Base-by-base conservation (phyloP, 1,284 basidiomycete species). In the Ceraceosorus guamensis region DNA sequence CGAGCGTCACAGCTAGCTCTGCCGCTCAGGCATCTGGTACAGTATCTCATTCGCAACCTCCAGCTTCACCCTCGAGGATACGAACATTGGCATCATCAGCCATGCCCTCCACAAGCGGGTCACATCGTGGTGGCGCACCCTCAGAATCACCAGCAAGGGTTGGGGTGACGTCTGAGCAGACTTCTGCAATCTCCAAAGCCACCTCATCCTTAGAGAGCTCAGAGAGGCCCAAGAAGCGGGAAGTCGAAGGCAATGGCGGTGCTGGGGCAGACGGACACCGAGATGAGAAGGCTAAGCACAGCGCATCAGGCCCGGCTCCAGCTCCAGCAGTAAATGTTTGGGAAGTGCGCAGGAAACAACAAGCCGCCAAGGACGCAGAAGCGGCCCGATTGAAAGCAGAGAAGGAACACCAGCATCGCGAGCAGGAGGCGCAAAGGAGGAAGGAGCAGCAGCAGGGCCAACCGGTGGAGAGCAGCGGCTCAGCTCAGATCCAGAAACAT, bases 281-380 rank as follows among this genome's bases (percentile, higher is more conserved):
- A 11, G 39, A 11, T 41, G n/a, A 30, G 45, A 46, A 7, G 14
- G 7, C 13, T 2, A 16, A 8, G 14, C 13, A 30, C 2, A 46
- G 45, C 13, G 45, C 16, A 6, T 16, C n/a, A 7, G 13, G 44
- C 30, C 33, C 35, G 5, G 51, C 31, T 52, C 35, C 55, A 45
- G 4, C 43, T 8, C 44, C 47, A 46, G n/a, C n/a, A 24, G 49
- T 66, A 50, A 70, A 70, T 44, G 55, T 70, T 13, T 70, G 67
- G 67, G 67, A 70, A 39, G 62, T 57, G 11, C 50, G 67, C 5
- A 53, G 60, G 44, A 66, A 61, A 56, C 63, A 63, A 46, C 43
- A 67, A 39, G 58, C 63, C 10, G 62, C 66, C 31, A 62, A 60
- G 33, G 58, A 61, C 39, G 60, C 58, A 43, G 61, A 61, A 32